Conservation (phyloP, 495 filamentous ascomycete species). For the Xylaria longipes region DNA sequence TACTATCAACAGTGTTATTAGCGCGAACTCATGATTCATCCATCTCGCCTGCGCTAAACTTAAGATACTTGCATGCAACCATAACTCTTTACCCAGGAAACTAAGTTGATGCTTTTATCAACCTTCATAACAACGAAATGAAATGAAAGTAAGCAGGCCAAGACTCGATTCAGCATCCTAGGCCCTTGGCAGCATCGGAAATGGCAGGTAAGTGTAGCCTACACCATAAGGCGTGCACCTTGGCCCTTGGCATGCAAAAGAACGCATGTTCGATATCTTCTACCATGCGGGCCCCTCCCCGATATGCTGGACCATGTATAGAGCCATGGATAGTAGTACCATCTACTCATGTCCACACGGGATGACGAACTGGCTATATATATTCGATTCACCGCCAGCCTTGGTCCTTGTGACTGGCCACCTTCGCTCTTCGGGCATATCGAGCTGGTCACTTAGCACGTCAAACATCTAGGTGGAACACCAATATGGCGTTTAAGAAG, state of each 20-base stretch:
- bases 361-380: constrained; percentile 8
- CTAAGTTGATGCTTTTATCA: background rate
- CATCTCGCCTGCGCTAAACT: too few relatives aligned
- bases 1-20: background rate
- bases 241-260: constrained; percentile 23
- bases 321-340: background rate
- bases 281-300: constrained; percentile 8
- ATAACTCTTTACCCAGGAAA: background rate
- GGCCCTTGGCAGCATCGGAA: constrained; percentile 18
- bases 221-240: constrained; percentile 20
- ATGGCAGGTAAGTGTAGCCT: constrained; percentile 17
- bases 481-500: constrained; percentile 16
- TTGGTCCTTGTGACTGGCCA: background rate
- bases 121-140: background rate
- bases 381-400: background rate
- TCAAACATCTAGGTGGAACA: background rate
- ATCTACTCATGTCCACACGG: background rate
- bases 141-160: constrained; percentile 24
- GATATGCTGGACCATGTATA: background rate
- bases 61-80: background rate
- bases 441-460: background rate
- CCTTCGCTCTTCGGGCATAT: background rate
- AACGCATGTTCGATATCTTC: constrained; percentile 6
- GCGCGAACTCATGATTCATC: background rate
- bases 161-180: constrained; percentile 9